phyloP scores from a whole-genome alignment of 2,329 filamentous ascomycete genomes.

The Cladorrhinum sp. region DNA sequence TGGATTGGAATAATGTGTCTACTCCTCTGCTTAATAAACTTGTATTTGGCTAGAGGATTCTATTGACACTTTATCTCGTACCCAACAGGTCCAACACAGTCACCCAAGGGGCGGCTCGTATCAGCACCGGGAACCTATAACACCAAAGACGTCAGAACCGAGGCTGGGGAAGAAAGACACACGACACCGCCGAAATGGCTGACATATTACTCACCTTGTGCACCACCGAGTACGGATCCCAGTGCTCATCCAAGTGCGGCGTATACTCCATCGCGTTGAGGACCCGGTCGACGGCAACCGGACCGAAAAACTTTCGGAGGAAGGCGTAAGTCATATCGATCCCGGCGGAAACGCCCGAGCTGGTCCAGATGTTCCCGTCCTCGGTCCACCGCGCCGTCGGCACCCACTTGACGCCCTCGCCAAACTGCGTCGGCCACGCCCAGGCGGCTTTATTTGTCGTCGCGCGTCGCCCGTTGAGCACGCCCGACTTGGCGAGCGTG shows the following conservation, averaged over 20 bases:
- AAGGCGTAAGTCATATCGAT: conserved; percentile 36
- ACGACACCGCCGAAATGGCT: background rate
- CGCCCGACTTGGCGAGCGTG: conserved; percentile 45
- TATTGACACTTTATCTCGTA: conserved; percentile 3
- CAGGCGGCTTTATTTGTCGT: conserved; percentile 51
- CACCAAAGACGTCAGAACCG: background rate
- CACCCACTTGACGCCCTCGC: conserved; percentile 43
- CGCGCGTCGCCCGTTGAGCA: conserved; percentile 47
- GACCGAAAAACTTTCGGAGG: conserved; percentile 1
- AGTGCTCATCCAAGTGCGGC: conserved; percentile 2
- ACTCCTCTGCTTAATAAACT: background rate
- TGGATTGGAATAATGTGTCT: background rate
- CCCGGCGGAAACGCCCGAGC: conserved; percentile 47
- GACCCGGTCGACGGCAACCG: background rate
- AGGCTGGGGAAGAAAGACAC: background rate
- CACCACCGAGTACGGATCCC: conserved; percentile 13
- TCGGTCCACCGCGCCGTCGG: conserved; percentile 49
- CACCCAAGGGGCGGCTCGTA: background rate
- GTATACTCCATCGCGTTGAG: conserved; percentile 13
- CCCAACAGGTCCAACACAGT: conserved; percentile 14
- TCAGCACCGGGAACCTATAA: conserved; percentile 12
- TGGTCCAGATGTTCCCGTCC: conserved; percentile 54
- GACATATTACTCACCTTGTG: background rate
- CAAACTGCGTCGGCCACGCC: conserved; percentile 31
- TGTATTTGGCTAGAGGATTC: background rate